Conservation (phyloP, 306 rosid species). For the Rosa chinensis region DNA sequence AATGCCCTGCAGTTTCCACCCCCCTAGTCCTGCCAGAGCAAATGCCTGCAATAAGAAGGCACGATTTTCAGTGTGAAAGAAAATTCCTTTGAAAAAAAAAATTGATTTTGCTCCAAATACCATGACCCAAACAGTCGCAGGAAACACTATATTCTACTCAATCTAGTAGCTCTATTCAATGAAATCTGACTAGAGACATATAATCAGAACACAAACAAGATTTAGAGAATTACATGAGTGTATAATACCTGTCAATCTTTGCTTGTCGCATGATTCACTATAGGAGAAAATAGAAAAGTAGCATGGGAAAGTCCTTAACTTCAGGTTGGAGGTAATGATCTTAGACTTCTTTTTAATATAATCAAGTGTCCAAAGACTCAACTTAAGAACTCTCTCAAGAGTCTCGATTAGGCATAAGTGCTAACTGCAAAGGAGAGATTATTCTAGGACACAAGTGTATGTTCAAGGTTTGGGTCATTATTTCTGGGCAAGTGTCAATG, state of each 20-base stretch:
- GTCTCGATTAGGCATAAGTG: not conserved
- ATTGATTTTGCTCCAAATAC: not conserved
- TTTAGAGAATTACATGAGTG: not conserved
- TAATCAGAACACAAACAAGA: not conserved
- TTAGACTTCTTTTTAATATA: not conserved
- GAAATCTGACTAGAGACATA: not conserved
- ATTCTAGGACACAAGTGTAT: too few relatives aligned
- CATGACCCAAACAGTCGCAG: not conserved
- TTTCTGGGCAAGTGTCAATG: not conserved
- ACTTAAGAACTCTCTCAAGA: not conserved
- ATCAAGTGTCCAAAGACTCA: not conserved
- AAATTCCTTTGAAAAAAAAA: not conserved
- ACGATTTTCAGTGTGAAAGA: slow-evolving; percentile 18
- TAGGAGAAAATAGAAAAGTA: not conserved
- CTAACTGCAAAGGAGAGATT: not conserved
- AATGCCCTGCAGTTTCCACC: slow-evolving; percentile 91
- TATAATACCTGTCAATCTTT: not conserved
- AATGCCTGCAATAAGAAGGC: slow-evolving; percentile 62
- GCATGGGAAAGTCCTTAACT: not conserved
- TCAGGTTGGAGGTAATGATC: not conserved
- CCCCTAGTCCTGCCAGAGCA: slow-evolving; percentile 77
- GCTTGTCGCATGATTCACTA: not conserved
- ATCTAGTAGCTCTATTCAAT: not conserved
- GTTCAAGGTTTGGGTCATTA: not conserved
- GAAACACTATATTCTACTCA: not conserved